Evolutionary conservation across 495 filamentous ascomycete species (phyloP), one percentile per base, ranked within the genome.

Genomic region (Talaromyces wortmannii): DNA sequence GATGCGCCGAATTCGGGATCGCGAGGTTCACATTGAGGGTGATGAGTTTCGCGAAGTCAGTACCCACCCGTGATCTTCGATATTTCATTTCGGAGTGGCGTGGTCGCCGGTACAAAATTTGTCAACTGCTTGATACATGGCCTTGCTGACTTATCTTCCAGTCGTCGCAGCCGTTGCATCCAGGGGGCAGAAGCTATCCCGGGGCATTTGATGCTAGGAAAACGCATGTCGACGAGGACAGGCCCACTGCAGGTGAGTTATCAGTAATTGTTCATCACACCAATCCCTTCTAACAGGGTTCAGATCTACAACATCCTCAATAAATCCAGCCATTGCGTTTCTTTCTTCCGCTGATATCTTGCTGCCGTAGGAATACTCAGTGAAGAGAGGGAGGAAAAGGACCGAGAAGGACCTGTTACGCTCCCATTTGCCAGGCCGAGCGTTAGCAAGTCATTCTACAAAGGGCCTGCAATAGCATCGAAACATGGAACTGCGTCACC

Each of bases 1-100:
- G 59, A 92, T 94, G 89, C 82, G 87, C 31, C 76, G 78, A 51
- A 72, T 81, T 56, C 71, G 78, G 46, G 78, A 81, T 63, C 73
- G 70, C 23, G 77, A 80, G 61, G 78, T 80, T 17, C 69, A 76
- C 55, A 67, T 81, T 51, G 68, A 80, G 57, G 78, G 78, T 31
- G 74, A 80, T 52, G 73, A 79, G 56, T 76, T 81, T 61, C 70
- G 74, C 59, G 74, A 80, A 77, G 78, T 81, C 67, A 78, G 76
- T 79, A 71, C 64, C 63, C 70, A 68, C 68, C 64, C 68, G 64
- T 73, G 64, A 68, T 61, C 61, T 63, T 71, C 42, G 53, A 56
- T 18, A 32, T 50, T 44, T n/a, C 36, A 66, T 66, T 68, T 73
- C 68, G 69, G 62, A 36, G 60, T 62, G 67, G 67, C 64, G 64